Base-by-base conservation (phyloP, 176 grass and related monocot genomes). In the Oryza meridionalis region DNA sequence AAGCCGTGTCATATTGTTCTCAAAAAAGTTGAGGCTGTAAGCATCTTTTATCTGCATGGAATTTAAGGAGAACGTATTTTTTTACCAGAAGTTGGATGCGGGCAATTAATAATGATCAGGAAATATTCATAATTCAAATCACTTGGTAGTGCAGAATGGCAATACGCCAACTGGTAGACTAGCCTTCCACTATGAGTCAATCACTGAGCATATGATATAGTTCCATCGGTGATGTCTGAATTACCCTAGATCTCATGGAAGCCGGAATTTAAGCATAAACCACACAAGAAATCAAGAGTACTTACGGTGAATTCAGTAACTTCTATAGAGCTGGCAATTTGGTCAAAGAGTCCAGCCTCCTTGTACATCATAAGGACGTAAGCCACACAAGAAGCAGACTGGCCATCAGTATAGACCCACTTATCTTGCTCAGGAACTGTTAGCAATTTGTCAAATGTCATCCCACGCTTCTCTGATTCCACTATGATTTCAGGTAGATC, bases 301-400 rank as follows among this genome's bases (percentile, higher is more conserved):
- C 96, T 96, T 83, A 99, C 93, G 11, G 93, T 99, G 78, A 99
- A 99, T 66, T 99, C 96, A 10, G 91, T 99, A 58, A 94, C 96
- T 88, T 99, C 89, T 75, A 96, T 65, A 73, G 89, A 89, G 76
- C 51, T 85, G 70, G 88, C 33, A 78, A 94, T 80, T 58, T 85
- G 80, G 75, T 82, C 91, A 27, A 99, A 96, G 42, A 99, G 89
- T 43, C 96, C 96, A 86, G 96, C 93, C 45, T 79, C 96, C 77
- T 99, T 99, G 88, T 99, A 96, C 96, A 99, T 91, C 89, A 88
- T 94, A 49, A 99, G 91, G 70, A 99, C 84, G 15, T 86, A 99
- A 7, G 88, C 88, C 25, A 99, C 77, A 79, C 96, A 99, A 77
- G 96, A 99, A 64, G 93, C 90, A 46, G 96, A 99, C 70, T 96